Evolutionary conservation across 768 basidiomycete species (phyloP), one percentile per base, ranked within the genome.

Genomic region (Postia placenta): DNA sequence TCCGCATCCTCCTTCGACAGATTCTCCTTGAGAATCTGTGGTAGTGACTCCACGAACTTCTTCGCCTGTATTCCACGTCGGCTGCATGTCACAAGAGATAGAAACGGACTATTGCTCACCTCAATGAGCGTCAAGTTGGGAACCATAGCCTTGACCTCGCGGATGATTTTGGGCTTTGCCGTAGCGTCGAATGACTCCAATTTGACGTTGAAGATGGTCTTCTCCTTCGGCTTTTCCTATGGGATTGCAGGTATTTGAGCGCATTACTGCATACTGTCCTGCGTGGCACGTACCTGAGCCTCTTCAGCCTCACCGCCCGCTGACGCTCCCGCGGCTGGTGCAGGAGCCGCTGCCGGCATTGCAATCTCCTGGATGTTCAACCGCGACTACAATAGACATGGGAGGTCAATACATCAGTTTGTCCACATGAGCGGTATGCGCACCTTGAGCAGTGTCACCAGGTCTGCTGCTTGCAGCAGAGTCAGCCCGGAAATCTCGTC

Each of bases 351-450:
- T 27, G 87, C 74, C 40, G 93, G 92, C 77, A 96, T 80, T 15
- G 92, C 92, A 62, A 98, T 90, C 74, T 98, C 95, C 70, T 94
- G 90, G 54, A 99, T 99, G 65, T 97, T 98, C 51, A 99, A 67
- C 52, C 88, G 85, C 43, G 90, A 75, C 95, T 97, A 33, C 25
- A 33, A 11, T 23, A 20, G 15, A n/a, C n/a, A n/a, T 6, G 33
- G 41, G 17, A 15, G 24, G 41, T 42, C n/a, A 25, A 5, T 12
- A 35, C 11, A 9, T 2, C 25, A 11, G 12, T 20, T 17, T 17
- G 12, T 27, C 25, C 42, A 22, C 7, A 23, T 23, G 33, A 19
- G 15, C 12, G 9, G 17, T 17, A 24, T 12, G 52, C 72, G 61
- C 57, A 88, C 95, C 80, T 99, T 99, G 60, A 99, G 76, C 26